Evolutionary conservation across 169 alveolate species (phyloP).

Genomic region (Plasmodium adleri): DNA sequence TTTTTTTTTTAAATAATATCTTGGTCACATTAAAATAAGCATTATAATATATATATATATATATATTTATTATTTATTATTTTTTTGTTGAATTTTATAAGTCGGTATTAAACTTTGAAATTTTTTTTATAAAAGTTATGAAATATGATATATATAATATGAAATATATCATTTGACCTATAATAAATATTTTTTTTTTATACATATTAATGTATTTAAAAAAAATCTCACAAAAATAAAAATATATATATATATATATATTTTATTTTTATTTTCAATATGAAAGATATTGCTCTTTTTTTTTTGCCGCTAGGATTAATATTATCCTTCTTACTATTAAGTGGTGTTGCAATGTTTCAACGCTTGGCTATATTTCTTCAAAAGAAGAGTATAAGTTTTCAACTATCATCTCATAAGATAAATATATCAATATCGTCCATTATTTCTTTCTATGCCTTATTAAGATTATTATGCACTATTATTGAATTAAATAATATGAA

Average conservation of each 20-base stretch:
- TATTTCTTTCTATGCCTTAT: slow-evolving; percentile 51
- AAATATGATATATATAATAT: no score
- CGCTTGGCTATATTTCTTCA: slow-evolving; percentile 51
- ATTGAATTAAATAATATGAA: slow-evolving; percentile 18
- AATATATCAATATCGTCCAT: slow-evolving; percentile 43
- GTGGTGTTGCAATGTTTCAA: slow-evolving; percentile 70
- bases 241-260: not conserved
- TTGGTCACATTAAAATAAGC: no score
- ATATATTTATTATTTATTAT: no score
- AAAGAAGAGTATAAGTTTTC: slow-evolving; percentile 54
- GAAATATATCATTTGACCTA: no score
- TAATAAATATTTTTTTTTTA: not conserved
- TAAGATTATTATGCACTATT: slow-evolving; percentile 25
- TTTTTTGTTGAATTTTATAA: no score
- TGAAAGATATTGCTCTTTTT: slow-evolving; percentile 71
- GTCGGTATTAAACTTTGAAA: no score
- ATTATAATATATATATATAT: no score
- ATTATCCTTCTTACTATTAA: slow-evolving; percentile 38
- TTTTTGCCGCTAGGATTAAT: slow-evolving; percentile 48
- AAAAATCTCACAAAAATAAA: not conserved
- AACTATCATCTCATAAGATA: slow-evolving; percentile 19
- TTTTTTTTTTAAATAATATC: no score
- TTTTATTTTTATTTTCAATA: not conserved
- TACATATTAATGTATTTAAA: slow-evolving; percentile 1
- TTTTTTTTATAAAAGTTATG: no score